Evolutionary conservation across 257 asterid species (phyloP), one percentile per base, ranked within the genome.

Genomic region (Ophiorrhiza pumila): DNA sequence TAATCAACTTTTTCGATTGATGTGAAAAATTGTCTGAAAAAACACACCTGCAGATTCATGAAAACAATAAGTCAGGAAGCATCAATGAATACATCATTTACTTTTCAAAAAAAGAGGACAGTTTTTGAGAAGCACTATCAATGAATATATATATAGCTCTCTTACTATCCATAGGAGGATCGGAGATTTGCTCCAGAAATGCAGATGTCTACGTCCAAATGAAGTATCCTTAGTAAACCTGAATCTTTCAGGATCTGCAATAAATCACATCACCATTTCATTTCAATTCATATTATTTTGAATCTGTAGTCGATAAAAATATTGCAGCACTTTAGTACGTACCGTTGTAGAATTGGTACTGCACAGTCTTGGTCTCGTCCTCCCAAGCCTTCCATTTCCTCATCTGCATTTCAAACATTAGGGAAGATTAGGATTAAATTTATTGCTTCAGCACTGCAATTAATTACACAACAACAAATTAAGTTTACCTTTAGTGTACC

Each of bases 1-100:
- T 89, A 93, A 79, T 93, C 97, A 39, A 89, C 91, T 79, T 83
- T 89, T 0, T 97, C 88, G 13, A 93, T 96, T 11, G 98, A 91
- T 68, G 87, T 78, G 23, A 93, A 83, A 67, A 93, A 91, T 77
- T 93, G 98, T n/a, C 97, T 86, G 62, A 93, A 83, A 83, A 93
- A 93, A 74, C 96, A 89, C 49, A 91, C 94, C 98, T 93, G 34
- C n/a, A n/a, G n/a, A 55, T 64, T 43, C 63, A 49, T 7, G 45
- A 17, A 61, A 59, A 7, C 31, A 59, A 14, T 15, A 22, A 27
- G 27, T 61, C 13, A 61, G 66, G 43, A 61, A 59, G 65, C 65
- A 31, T 31, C 42, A 31, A 59, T 6, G 11, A 23, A 7, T 29
- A 56, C 31, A 55, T 10, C 10, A 22, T 23, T 8, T 15, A n/a